phyloP scores from a whole-genome alignment of 768 basidiomycete species.

The Amanita jacksonii region DNA sequence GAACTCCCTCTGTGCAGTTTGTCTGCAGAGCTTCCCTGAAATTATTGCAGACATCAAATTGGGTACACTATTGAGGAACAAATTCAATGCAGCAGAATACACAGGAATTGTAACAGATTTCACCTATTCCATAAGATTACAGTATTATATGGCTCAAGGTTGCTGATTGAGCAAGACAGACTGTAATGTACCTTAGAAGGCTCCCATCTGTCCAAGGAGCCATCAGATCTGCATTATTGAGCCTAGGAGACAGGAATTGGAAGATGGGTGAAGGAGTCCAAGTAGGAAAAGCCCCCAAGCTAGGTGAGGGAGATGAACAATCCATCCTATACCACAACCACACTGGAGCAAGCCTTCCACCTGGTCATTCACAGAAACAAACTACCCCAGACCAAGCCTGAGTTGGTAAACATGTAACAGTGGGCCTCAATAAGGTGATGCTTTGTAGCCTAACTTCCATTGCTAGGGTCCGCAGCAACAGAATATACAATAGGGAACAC shows the following conservation, averaged over 20 bases:
- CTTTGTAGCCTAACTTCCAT: no score
- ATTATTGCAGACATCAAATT: constrained; percentile 72
- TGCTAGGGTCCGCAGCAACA: no score
- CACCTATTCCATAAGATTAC: constrained; percentile 35
- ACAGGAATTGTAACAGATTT: constrained; percentile 56
- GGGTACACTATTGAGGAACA: constrained; percentile 43
- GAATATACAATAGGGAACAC: constrained; percentile 33
- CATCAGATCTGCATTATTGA: constrained; percentile 52
- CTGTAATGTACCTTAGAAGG: constrained; percentile 57
- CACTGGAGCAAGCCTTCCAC: no score
- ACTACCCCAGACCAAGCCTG: no score
- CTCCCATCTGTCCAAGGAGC: constrained; percentile 64
- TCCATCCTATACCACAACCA: constrained; percentile 67
- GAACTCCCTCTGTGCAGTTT: constrained; percentile 53
- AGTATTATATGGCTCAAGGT: no score
- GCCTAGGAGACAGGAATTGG: constrained; percentile 85
- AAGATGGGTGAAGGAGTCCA: constrained; percentile 81
- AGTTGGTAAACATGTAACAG: no score
- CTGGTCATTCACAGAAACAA: no score
- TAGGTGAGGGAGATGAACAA: constrained; percentile 45
- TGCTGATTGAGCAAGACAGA: constrained; percentile 34
- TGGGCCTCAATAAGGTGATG: no score
- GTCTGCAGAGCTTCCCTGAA: constrained; percentile 77
- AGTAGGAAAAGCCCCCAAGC: constrained; percentile 40
- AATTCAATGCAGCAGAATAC: constrained; percentile 35